Base-by-base conservation (phyloP, 192 early-diverging fungal species). In the Coemansia sp. region DNA sequence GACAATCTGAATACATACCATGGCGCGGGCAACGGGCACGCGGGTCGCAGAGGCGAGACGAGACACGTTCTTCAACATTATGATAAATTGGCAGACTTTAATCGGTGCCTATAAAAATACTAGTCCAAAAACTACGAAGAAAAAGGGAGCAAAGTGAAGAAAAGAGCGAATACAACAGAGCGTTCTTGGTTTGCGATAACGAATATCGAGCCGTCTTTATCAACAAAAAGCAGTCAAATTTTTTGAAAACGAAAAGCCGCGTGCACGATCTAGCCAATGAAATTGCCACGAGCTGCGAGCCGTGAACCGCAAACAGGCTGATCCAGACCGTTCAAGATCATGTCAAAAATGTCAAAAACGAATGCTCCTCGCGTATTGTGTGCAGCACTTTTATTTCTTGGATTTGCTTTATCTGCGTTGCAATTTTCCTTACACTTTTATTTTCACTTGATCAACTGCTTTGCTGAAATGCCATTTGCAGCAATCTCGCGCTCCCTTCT, bases 31-130 rank as follows among this genome's bases (percentile, higher is more conserved):
- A 49, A 66, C 70, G 22, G 79, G 74, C 61, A 73, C 79, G 64
- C 79, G 79, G 50, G 77, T 63, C 52, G 71, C 60, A 22, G 74
- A 73, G 52, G 71, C 74, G 57, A 80, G 73, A 62, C 82, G 82
- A 67, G 74, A 62, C 66, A 78, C 74, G 82, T 80, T 80, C 73
- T 76, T 84, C 61, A 84, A 71, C 82, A 84, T 84, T 70, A 62
- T 71, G 53, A 59, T 69, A 59, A 40, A 70, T 63, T 68, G 72
- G 59, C 72, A 68, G 66, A 69, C 66, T 73, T 58, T 59, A 74
- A 55, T 61, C 43, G 29, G 54, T 56, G 69, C 70, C 69, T 71
- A 62, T 67, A 55, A 63, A 35, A 62, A 59, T 75, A 62, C 48
- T 66, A 59, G 60, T 73, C 59, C 50, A 55, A 46, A 69, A 73